These are phyloP conservation scores for Penicillium sp. DNA, from an alignment of 2,329 filamentous ascomycete species.

Conservation along the genomic window DNA sequence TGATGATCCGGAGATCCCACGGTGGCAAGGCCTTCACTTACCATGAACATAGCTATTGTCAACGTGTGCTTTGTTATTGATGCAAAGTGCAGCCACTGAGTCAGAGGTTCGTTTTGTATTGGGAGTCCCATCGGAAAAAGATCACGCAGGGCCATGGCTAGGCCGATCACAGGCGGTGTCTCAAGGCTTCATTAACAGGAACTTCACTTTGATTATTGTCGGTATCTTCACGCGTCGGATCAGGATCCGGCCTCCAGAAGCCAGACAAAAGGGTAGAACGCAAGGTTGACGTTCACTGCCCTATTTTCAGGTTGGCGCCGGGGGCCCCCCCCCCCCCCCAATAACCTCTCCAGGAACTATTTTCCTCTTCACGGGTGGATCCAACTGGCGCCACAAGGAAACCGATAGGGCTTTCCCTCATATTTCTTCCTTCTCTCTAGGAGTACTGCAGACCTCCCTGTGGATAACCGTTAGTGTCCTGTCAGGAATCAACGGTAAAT, in stretches of 20 bases:
- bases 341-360: conserved; percentile 5
- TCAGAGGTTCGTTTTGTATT: too few relatives aligned
- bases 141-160: too few relatives aligned
- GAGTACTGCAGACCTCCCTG: background rate
- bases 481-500: background rate
- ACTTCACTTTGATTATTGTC: background rate
- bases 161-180: too few relatives aligned
- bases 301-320: background rate
- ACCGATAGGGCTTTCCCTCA: background rate
- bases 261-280: background rate
- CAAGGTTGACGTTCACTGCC: background rate
- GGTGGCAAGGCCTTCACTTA: too few relatives aligned
- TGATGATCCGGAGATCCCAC: too few relatives aligned
- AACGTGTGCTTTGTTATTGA: too few relatives aligned
- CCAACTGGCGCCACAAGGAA: conserved; percentile 1
- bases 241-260: background rate
- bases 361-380: conserved; percentile 3
- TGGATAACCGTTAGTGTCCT: background rate
- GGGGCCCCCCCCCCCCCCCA: conserved; percentile 3
- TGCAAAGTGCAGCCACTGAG: too few relatives aligned
- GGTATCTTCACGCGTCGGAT: background rate
- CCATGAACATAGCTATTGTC: too few relatives aligned
- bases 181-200: background rate
- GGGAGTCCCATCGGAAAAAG: too few relatives aligned
- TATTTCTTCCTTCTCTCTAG: background rate